Conservation (phyloP, 2,329 filamentous ascomycete genomes). For the Ophiostoma piceae region DNA sequence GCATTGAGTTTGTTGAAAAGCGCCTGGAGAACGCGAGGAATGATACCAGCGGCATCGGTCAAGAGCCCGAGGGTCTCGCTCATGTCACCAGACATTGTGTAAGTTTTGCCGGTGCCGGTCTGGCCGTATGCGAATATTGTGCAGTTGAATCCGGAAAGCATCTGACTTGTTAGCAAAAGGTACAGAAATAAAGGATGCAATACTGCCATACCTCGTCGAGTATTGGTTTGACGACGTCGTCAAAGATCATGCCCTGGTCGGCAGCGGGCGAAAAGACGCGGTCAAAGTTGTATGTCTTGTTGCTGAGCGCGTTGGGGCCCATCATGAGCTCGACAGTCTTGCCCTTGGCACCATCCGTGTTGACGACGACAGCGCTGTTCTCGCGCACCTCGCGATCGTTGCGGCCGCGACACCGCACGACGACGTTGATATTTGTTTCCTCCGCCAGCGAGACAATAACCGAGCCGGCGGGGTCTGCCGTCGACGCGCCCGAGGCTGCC, state of each 20-base stretch:
- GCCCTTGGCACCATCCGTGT: slow-evolving; percentile 81
- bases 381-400: slow-evolving; percentile 90
- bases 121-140: slow-evolving; percentile 99
- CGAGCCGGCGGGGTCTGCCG: slow-evolving; percentile 29
- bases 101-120: slow-evolving; percentile 96
- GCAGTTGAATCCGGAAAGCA: slow-evolving; percentile 91
- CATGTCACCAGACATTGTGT: slow-evolving; percentile 99
- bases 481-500: slow-evolving; percentile 38
- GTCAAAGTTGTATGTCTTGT: slow-evolving; percentile 96
- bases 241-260: slow-evolving; percentile 89
- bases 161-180: slow-evolving; percentile 46
- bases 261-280: slow-evolving; percentile 94
- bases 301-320: slow-evolving; percentile 86
- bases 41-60: slow-evolving; percentile 89
- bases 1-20: slow-evolving; percentile 80
- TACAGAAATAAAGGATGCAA: not conserved
- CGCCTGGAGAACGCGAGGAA: slow-evolving; percentile 81
- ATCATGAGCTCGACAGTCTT: slow-evolving; percentile 81
- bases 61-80: slow-evolving; percentile 76
- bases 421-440: slow-evolving; percentile 96
- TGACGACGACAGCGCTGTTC: slow-evolving; percentile 89
- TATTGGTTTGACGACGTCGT: slow-evolving; percentile 90
- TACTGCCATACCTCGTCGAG: slow-evolving; percentile 66
- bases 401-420: slow-evolving; percentile 87
- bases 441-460: slow-evolving; percentile 45